Evolutionary conservation across 768 basidiomycete genomes (phyloP), one percentile per base, ranked within the genome.

Genomic region (Holtermannia corniformis): DNA sequence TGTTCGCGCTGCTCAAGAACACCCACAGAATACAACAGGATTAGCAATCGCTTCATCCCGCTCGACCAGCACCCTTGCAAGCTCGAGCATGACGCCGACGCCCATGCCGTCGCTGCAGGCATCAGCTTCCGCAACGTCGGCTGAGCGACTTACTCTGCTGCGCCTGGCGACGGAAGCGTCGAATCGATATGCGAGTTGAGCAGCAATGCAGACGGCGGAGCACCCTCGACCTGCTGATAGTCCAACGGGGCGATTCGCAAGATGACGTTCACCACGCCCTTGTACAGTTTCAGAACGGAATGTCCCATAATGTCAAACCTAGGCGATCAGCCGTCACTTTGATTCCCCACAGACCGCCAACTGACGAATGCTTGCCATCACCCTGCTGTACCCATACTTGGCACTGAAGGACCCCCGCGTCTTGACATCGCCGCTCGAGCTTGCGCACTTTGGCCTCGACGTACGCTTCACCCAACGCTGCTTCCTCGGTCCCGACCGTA

Each of bases 291-390:
- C 72, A 89, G 87, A 10, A 93, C 74, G 20, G 67, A 65, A 52
- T 84, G 78, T 62, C 76, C 77, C 85, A 91, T 86, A 78, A 97
- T 93, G 68, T 93, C 90, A 68, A 96, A 96, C 24, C 89, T 89
- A 54, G 1, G 14, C 14, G 12, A 22, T 24, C 5, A 43, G 7
- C 2, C 20, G 7, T 25, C 7, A 44, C 42, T 28, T 12, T 54
- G 47, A n/a, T 44, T 47, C 14, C 25, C 37, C 11, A 25, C n/a
- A 21, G 14, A 11, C 2, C 22, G 25, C 40, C n/a, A 1, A 75
- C 83, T 62, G 60, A 90, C 88, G 86, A 76, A 75, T 93, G 90
- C 59, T 80, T 83, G 3, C 91, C 90, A 57, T 82, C 87, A 1
- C 91, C 90, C 60, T 84, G 78, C 72, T 95, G 92, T 51, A 84